These are phyloP conservation scores for Cercis canadensis DNA, from an alignment of 306 rosid species.

Conservation along the genomic window DNA sequence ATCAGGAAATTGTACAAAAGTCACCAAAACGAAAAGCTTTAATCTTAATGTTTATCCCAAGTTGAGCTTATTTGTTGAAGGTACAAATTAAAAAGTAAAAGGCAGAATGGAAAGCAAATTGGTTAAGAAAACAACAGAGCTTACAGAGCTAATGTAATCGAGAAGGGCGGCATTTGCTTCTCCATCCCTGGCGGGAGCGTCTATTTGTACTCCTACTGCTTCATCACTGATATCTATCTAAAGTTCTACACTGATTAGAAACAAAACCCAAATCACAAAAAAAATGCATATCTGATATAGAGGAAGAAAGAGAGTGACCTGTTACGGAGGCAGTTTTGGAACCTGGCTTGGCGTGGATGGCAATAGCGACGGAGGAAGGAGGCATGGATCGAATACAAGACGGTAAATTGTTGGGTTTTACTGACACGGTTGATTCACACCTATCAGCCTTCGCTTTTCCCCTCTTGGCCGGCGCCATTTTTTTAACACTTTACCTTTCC, in stretches of 20 bases:
- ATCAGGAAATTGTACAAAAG: background rate
- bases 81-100: background rate
- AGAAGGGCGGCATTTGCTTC: slow-evolving; percentile 96
- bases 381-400: slow-evolving; percentile 71
- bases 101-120: background rate
- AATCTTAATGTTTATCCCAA: background rate
- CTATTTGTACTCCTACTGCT: slow-evolving; percentile 87
- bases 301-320: slow-evolving; percentile 45
- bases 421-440: slow-evolving; percentile 38
- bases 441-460: slow-evolving; percentile 63
- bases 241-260: background rate
- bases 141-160: slow-evolving; percentile 73
- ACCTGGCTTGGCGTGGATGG: slow-evolving; percentile 96
- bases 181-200: slow-evolving; percentile 91
- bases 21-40: background rate
- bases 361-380: slow-evolving; percentile 86
- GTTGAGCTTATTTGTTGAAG: background rate
- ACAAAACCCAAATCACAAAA: background rate
- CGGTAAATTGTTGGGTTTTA: slow-evolving; percentile 50
- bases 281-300: background rate
- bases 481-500: background rate
- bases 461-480: slow-evolving; percentile 80
- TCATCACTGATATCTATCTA: slow-evolving; percentile 85
- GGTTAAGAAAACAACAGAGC: background rate
- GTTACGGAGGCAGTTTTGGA: slow-evolving; percentile 84